Conservation (phyloP, 1,139 yeast species). For the Candida pseudoviswanathii region DNA sequence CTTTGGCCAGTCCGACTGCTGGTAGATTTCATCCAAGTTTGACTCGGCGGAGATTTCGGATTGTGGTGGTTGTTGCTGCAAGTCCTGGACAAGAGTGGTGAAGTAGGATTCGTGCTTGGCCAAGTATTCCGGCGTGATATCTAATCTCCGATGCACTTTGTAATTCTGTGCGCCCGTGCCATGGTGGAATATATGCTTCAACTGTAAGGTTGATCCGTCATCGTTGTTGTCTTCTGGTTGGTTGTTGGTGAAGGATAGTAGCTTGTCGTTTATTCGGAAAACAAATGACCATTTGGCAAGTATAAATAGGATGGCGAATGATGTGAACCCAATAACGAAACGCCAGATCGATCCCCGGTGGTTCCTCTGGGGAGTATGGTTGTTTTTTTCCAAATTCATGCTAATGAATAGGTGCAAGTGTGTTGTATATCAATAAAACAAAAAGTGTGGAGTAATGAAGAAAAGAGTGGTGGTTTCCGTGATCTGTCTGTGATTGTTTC, state of each 20-base stretch:
- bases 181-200: conserved; percentile 55
- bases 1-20: conserved; percentile 44
- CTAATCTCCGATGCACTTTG: conserved; percentile 45
- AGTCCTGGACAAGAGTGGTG: conserved; percentile 6
- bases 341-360: background rate
- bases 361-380: too few species aligned
- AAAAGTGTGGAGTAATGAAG: background rate
- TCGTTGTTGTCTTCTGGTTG: background rate
- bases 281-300: background rate
- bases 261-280: background rate
- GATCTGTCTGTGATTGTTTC: background rate
- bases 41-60: conserved; percentile 12
- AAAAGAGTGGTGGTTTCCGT: background rate
- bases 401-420: too few species aligned
- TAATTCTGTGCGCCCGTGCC: conserved; percentile 42
- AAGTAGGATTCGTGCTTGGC: conserved; percentile 18
- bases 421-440: background rate
- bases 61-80: conserved; percentile 13
- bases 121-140: conserved; percentile 44
- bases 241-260: background rate
- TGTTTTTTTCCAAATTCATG: too few species aligned
- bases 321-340: background rate
- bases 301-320: conserved; percentile 5
- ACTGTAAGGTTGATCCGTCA: conserved; percentile 22
- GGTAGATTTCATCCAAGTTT: conserved; percentile 29